A percentile compares a stretch with the other conserved stretches of the same genome.
phyloP scores from a whole-genome alignment of 2,329 filamentous ascomycete genomes.

The Ophiostoma novo-ulmi region DNA sequence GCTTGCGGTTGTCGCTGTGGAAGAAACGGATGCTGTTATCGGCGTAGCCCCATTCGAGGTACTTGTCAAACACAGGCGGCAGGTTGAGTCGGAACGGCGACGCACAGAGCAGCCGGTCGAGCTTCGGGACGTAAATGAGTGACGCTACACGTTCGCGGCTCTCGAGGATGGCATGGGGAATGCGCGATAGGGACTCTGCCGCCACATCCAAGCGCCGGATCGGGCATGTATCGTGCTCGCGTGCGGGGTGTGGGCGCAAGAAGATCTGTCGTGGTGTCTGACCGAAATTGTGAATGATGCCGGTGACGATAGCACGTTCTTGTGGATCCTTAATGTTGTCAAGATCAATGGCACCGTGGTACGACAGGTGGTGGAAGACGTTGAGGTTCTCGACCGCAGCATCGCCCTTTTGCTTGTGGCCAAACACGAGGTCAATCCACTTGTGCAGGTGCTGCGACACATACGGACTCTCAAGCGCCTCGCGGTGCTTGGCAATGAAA shows the following conservation, averaged over 20 bases:
- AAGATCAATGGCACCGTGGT: conserved; percentile 86
- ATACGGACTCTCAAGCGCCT: conserved; percentile 87
- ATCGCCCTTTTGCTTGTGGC: conserved; percentile 87
- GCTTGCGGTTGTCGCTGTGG: conserved; percentile 72
- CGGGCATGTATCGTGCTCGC: conserved; percentile 62
- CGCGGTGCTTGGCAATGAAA: conserved; percentile 92
- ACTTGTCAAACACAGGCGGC: conserved; percentile 80
- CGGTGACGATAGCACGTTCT: conserved; percentile 81
- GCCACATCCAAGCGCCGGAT: conserved; percentile 69
- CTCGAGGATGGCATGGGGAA: conserved; percentile 71
- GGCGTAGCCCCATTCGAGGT: conserved; percentile 91
- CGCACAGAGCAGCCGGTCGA: conserved; percentile 77
- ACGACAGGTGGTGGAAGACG: conserved; percentile 93
- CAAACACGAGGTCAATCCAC: conserved; percentile 96
- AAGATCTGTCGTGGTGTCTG: conserved; percentile 97
- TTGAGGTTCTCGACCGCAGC: conserved; percentile 87
- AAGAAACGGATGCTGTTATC: conserved; percentile 88
- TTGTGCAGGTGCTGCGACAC: conserved; percentile 84
- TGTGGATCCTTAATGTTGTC: conserved; percentile 86
- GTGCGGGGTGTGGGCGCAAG: conserved; percentile 68
- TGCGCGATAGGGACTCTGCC: conserved; percentile 67
- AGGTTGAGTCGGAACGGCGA: conserved; percentile 82
- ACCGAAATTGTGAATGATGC: conserved; percentile 97
- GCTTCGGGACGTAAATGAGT: conserved; percentile 69
- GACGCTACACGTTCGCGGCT: conserved; percentile 75